Conservation (phyloP, 306 rosid species). For the Lathyrus tuberosus region DNA sequence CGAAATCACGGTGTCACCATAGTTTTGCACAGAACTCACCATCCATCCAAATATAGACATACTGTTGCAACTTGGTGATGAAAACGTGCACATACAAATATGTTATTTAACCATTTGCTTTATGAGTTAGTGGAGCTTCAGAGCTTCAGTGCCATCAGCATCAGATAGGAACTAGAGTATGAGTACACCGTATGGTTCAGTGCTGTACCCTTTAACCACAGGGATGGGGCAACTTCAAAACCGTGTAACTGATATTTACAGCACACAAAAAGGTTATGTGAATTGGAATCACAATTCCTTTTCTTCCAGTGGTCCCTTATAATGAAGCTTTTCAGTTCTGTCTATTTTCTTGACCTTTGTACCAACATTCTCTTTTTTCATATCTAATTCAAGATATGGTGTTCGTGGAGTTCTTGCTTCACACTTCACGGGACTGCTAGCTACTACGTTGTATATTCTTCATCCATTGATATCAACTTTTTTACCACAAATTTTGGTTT, state of each 20-base stretch:
- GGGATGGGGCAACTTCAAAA: constrained; percentile 53
- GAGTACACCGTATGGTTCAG: constrained; percentile 31
- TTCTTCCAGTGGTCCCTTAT: constrained; percentile 40
- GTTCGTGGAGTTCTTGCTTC: constrained; percentile 1
- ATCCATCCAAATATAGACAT: not conserved
- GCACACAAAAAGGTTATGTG: constrained; percentile 43
- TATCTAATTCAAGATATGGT: not conserved
- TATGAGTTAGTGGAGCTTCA: constrained; percentile 1
- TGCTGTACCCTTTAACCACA: constrained; percentile 42
- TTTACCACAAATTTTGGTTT: not conserved
- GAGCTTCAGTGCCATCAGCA: constrained; percentile 40
- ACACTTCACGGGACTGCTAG: constrained; percentile 41
- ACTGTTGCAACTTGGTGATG: constrained; percentile 8
- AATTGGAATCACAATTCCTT: constrained; percentile 51
- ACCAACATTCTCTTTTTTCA: constrained; percentile 54
- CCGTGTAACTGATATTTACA: constrained; percentile 40
- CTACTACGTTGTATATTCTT: not conserved
- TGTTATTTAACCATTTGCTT: constrained; percentile 27
- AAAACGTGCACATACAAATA: constrained; percentile 30
- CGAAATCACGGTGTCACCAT: not conserved
- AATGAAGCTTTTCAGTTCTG: constrained; percentile 40
- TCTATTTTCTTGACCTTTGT: constrained; percentile 48
- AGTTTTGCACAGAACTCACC: not conserved
- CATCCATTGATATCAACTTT: not conserved
- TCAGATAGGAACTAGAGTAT: constrained; percentile 45